These are phyloP conservation scores for Fusarium sp. DNA, from an alignment of 2,329 filamentous ascomycete species.

Conservation along the genomic window DNA sequence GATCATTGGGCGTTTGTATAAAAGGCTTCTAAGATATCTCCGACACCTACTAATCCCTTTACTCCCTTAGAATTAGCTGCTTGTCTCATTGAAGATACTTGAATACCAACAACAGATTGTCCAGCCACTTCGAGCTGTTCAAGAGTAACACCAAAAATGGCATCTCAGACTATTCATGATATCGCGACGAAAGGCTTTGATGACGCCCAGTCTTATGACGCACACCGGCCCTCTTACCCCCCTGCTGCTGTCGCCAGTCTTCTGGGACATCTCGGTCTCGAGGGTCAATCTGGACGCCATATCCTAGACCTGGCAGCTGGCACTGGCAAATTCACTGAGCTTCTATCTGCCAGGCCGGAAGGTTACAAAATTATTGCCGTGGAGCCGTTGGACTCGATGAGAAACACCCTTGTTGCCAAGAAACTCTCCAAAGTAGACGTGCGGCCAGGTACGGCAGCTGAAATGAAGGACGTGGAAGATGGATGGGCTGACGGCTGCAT, in stretches of 20 bases:
- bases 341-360: conserved; percentile 66
- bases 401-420: conserved; percentile 67
- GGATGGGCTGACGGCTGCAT: conserved; percentile 71
- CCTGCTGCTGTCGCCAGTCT: conserved; percentile 64
- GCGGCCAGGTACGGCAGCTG: conserved; percentile 64
- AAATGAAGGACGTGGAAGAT: conserved; percentile 60
- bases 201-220: conserved; percentile 70
- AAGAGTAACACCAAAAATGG: conserved; percentile 19
- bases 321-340: conserved; percentile 75
- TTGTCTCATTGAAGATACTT: neutral
- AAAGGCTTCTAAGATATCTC: conserved; percentile 10
- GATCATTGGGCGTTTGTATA: conserved; percentile 19
- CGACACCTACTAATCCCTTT: neutral
- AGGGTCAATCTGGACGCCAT: conserved; percentile 53
- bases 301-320: conserved; percentile 73
- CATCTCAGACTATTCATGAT: conserved; percentile 57
- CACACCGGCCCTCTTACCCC: conserved; percentile 73
- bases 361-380: conserved; percentile 67
- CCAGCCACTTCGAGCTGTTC: conserved; percentile 1
- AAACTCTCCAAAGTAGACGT: conserved; percentile 62
- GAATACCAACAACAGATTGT: neutral
- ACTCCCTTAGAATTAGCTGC: neutral
- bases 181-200: conserved; percentile 66
- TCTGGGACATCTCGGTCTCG: conserved; percentile 62
- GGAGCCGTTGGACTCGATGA: conserved; percentile 72